phyloP scores from a whole-genome alignment of 768 basidiomycete species.

The Asterophora parasitica region DNA sequence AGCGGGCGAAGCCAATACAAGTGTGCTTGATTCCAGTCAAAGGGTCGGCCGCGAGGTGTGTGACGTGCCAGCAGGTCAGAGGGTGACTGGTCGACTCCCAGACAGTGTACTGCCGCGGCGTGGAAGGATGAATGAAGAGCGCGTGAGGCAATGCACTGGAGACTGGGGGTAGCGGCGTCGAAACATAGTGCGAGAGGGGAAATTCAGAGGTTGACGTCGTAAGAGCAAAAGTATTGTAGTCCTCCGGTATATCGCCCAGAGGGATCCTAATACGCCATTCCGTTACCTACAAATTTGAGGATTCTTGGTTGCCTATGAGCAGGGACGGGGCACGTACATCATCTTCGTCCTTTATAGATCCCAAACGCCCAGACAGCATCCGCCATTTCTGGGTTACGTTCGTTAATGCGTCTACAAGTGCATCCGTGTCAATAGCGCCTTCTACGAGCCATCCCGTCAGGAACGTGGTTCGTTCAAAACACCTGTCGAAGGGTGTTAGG shows the following conservation, averaged over 20 bases:
- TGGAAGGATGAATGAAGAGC: constrained; percentile 34
- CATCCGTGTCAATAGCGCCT: constrained; percentile 31
- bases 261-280: constrained; percentile 36
- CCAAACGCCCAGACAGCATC: constrained; percentile 26
- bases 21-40: constrained; percentile 26
- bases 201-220: constrained; percentile 29
- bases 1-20: constrained; percentile 37
- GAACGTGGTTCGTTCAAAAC: constrained; percentile 34
- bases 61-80: constrained; percentile 41
- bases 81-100: constrained; percentile 33
- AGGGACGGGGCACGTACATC: constrained; percentile 10
- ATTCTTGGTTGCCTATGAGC: neutral
- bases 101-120: constrained; percentile 30
- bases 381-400: constrained; percentile 31
- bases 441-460: constrained; percentile 40
- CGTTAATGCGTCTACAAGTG: constrained; percentile 25
- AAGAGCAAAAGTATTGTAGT: constrained; percentile 32
- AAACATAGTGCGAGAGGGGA: constrained; percentile 32
- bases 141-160: constrained; percentile 32
- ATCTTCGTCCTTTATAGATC: constrained; percentile 17
- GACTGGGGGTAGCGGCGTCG: constrained; percentile 26
- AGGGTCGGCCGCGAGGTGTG: constrained; percentile 30
- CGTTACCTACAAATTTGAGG: constrained; percentile 17
- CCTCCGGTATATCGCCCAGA: constrained; percentile 26
- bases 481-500: constrained; percentile 33